These are phyloP conservation scores for Solanum tarapatanum DNA, from an alignment of 257 asterid genomes.

Conservation along the genomic window DNA sequence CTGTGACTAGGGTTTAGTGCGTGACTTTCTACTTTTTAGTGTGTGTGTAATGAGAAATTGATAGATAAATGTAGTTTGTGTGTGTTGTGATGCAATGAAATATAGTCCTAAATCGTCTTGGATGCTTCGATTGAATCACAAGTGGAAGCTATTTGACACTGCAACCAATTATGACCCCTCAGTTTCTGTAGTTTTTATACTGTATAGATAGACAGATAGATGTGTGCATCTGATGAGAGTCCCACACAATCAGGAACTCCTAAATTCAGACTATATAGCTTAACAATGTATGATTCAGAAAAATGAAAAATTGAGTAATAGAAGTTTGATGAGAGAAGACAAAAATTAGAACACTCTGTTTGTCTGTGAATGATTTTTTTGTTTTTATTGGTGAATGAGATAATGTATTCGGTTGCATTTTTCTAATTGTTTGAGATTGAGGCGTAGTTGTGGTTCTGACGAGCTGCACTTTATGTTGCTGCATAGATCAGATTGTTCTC, in stretches of 20 bases:
- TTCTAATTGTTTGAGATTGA: not conserved
- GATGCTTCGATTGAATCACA: slow-evolving; percentile 12
- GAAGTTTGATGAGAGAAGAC: not conserved
- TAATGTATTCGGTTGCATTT: not conserved
- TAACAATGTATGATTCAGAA: not conserved
- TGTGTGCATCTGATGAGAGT: not conserved
- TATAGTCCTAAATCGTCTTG: slow-evolving; percentile 15
- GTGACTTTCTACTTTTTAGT: not conserved
- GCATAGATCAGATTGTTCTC: not conserved
- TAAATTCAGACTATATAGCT: not conserved
- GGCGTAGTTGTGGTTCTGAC: not conserved
- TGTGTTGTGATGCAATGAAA: not conserved
- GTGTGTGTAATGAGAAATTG: slow-evolving; percentile 15
- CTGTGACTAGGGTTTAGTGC: not conserved
- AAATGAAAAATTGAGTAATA: not conserved
- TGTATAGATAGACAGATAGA: not conserved
- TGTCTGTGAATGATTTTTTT: not conserved
- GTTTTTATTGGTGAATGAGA: not conserved
- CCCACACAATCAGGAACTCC: not conserved
- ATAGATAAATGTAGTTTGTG: not conserved
- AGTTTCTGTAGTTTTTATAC: not conserved
- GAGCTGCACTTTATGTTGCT: not conserved
- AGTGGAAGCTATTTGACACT: slow-evolving; percentile 4
- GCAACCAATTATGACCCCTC: not conserved
- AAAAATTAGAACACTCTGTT: not conserved